Evolutionary conservation across 768 basidiomycete genomes (phyloP).

Genomic region (Tricholoma terreum): DNA sequence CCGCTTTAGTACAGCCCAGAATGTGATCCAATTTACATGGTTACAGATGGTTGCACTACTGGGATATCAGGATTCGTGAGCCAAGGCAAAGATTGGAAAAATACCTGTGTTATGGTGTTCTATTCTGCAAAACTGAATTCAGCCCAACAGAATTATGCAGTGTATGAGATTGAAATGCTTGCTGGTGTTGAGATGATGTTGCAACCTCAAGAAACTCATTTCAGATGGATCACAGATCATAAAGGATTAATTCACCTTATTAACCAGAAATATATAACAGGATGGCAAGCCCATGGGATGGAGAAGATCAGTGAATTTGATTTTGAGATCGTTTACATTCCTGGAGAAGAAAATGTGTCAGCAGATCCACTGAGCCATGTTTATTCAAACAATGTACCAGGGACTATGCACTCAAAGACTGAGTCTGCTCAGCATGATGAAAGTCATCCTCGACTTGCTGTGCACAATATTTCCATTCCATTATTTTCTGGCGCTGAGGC

Average conservation of each 20-base stretch:
- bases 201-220: not conserved
- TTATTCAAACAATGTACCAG: slow-evolving; percentile 11
- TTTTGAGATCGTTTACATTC: slow-evolving; percentile 14
- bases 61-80: not conserved
- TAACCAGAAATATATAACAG: slow-evolving; percentile 4
- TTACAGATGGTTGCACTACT: slow-evolving; percentile 3
- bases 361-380: slow-evolving; percentile 32
- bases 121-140: slow-evolving; percentile 5
- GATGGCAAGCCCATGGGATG: slow-evolving; percentile 6
- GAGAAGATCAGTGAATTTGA: slow-evolving; percentile 14
- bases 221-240: slow-evolving; percentile 1
- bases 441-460: not conserved
- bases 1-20: not conserved
- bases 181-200: slow-evolving; percentile 6
- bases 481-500: slow-evolving; percentile 15
- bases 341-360: slow-evolving; percentile 14
- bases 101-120: not conserved
- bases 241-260: no score
- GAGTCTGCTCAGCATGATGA: slow-evolving; percentile 15
- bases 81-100: not conserved
- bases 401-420: slow-evolving; percentile 8
- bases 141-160: slow-evolving; percentile 3
- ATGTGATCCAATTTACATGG: not conserved
- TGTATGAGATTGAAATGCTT: slow-evolving; percentile 1
- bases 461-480: slow-evolving; percentile 3